A percentile compares a stretch with the other conserved stretches of the same genome.
Evolutionary conservation across 129 eudicot species (phyloP).

Genomic region (Smallanthus sonchifolius): DNA sequence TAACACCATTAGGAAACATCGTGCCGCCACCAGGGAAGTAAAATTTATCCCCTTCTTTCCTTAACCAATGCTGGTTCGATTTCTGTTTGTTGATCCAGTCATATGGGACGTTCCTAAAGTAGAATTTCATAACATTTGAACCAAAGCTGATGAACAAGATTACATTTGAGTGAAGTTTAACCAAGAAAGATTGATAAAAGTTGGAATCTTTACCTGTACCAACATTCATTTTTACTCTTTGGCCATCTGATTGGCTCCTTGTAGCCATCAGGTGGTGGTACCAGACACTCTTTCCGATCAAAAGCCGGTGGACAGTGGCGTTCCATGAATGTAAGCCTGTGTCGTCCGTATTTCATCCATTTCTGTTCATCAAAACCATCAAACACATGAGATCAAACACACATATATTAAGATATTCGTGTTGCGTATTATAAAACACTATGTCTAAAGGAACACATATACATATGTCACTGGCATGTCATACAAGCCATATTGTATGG

Average conservation of each 20-base stretch:
- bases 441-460: no score
- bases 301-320: constrained; percentile 91
- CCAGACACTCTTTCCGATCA: constrained; percentile 85
- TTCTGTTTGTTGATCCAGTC: constrained; percentile 98
- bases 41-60: constrained; percentile 94
- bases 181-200: not conserved
- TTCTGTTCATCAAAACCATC: constrained; percentile 42
- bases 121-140: not conserved
- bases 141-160: not conserved
- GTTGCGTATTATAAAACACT: not conserved
- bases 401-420: not conserved
- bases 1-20: constrained; percentile 95
- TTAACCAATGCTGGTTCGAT: constrained; percentile 94
- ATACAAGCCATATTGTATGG: no score
- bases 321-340: constrained; percentile 90
- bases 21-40: constrained; percentile 98
- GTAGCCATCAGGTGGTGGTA: constrained; percentile 95
- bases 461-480: no score
- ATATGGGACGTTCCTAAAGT: constrained; percentile 83
- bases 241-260: constrained; percentile 97
- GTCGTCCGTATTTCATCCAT: constrained; percentile 83
- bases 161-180: not conserved
- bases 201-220: constrained; percentile 84
- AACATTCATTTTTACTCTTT: constrained; percentile 89
- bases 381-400: not conserved